These are phyloP conservation scores for Nitzschia sp. DNA, from an alignment of 108 stramenopile species.

Conservation along the genomic window DNA sequence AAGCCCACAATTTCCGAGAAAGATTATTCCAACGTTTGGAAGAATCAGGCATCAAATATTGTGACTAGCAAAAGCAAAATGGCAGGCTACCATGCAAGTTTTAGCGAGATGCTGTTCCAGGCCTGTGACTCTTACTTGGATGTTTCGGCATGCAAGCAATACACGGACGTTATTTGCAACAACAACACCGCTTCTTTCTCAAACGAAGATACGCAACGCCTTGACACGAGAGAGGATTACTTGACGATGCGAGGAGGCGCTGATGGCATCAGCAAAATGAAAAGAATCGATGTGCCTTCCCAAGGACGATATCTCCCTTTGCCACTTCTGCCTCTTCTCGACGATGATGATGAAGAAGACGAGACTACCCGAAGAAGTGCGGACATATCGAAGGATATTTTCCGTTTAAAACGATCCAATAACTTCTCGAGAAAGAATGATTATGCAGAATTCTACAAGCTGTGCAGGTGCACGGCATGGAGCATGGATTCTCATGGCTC, in stretches of 20 bases:
- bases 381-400: slow-evolving; percentile 4
- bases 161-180: background rate
- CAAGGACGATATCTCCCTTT: no score
- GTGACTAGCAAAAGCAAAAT: no score
- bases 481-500: slow-evolving; percentile 20
- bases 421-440: background rate
- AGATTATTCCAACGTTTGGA: background rate
- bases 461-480: slow-evolving; percentile 33
- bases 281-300: no score
- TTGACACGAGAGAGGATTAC: slow-evolving; percentile 13
- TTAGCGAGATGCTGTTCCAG: slow-evolving; percentile 9
- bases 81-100: no score
- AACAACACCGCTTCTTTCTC: background rate
- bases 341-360: slow-evolving; percentile 2
- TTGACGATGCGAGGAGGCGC: background rate
- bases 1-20: no score
- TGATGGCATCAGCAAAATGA: no score
- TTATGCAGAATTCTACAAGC: slow-evolving; percentile 6
- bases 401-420: background rate
- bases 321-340: no score
- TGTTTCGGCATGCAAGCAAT: slow-evolving; percentile 2
- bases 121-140: slow-evolving; percentile 13
- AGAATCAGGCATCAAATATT: no score
- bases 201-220: no score
- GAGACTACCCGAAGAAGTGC: background rate